Percentiles rank a stretch among this genome's conserved stretches.
Evolutionary conservation across 805 yeast genomes (phyloP).

Genomic region (Schizosaccharomyces octosporus): DNA sequence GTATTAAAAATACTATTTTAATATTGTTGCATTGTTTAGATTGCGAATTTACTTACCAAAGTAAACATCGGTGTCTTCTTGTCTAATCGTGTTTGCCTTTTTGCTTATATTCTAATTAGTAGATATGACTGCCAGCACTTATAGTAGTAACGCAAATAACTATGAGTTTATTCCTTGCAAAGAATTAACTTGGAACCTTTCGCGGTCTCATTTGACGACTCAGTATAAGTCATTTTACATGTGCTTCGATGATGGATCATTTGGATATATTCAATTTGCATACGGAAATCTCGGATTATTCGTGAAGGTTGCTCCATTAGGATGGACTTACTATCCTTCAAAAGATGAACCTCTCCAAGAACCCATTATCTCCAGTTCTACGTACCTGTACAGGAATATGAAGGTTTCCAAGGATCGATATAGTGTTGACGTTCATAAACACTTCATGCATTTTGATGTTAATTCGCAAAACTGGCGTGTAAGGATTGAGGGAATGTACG

Average conservation of each 20-base stretch:
- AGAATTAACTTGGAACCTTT: neutral
- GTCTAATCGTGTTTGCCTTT: neutral
- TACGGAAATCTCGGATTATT: slow-evolving; percentile 2
- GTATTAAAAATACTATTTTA: too few relatives aligned
- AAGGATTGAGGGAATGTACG: slow-evolving; percentile 1
- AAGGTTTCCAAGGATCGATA: neutral
- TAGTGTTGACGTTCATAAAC: neutral
- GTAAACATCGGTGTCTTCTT: too few relatives aligned
- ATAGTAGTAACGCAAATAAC: neutral
- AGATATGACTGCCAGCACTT: neutral
- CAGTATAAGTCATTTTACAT: slow-evolving; percentile 2
- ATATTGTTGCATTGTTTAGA: too few relatives aligned
- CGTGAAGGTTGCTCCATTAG: slow-evolving; percentile 2
- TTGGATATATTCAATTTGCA: slow-evolving; percentile 2
- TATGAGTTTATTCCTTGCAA: neutral
- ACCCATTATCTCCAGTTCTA: neutral
- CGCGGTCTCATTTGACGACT: neutral
- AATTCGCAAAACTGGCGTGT: neutral
- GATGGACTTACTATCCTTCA: slow-evolving; percentile 1
- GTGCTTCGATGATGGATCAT: neutral
- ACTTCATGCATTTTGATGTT: neutral
- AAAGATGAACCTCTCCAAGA: neutral
- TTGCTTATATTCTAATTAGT: neutral
- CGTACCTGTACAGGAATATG: neutral
- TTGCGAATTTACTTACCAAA: too few relatives aligned